A percentile compares a stretch with the other conserved stretches of the same genome.
Evolutionary conservation across 2,329 filamentous ascomycete species (phyloP).

Genomic region (Penicillium sp.): DNA sequence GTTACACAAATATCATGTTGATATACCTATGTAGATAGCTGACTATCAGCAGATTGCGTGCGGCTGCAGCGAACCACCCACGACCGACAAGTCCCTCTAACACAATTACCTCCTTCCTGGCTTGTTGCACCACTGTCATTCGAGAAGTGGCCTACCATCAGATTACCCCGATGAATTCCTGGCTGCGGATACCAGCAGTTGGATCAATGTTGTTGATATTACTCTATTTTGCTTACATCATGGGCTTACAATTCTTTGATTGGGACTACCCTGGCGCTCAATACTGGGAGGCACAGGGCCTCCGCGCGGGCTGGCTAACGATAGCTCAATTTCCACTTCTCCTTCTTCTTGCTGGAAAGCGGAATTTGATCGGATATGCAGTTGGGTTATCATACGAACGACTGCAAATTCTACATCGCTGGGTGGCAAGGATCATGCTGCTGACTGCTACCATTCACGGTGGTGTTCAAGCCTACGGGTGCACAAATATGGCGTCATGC

Average conservation of each 20-base stretch:
- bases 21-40: background rate
- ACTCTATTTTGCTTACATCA: slow-evolving; percentile 2
- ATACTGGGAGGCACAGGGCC: slow-evolving; percentile 4
- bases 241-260: slow-evolving; percentile 5
- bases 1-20: background rate
- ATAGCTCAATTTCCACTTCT: slow-evolving; percentile 37
- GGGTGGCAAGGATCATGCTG: slow-evolving; percentile 31
- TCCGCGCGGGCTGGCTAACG: slow-evolving; percentile 36
- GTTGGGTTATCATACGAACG: slow-evolving; percentile 32
- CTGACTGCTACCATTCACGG: slow-evolving; percentile 27
- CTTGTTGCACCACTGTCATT: slow-evolving; percentile 30
- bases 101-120: slow-evolving; percentile 16
- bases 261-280: slow-evolving; percentile 2
- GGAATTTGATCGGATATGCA: slow-evolving; percentile 31
- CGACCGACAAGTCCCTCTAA: slow-evolving; percentile 30
- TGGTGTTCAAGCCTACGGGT: slow-evolving; percentile 5
- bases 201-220: slow-evolving; percentile 6
- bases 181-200: slow-evolving; percentile 22
- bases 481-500: slow-evolving; percentile 6
- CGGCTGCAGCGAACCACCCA: slow-evolving; percentile 29
- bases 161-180: slow-evolving; percentile 19
- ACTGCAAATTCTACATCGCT: slow-evolving; percentile 34
- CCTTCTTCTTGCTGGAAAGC: slow-evolving; percentile 38
- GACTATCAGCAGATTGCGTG: slow-evolving; percentile 26
- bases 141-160: slow-evolving; percentile 35